Evolutionary conservation across 192 early-diverging fungal species (phyloP), one percentile per base, ranked within the genome.

Genomic region (Backusella mclennaniae): DNA sequence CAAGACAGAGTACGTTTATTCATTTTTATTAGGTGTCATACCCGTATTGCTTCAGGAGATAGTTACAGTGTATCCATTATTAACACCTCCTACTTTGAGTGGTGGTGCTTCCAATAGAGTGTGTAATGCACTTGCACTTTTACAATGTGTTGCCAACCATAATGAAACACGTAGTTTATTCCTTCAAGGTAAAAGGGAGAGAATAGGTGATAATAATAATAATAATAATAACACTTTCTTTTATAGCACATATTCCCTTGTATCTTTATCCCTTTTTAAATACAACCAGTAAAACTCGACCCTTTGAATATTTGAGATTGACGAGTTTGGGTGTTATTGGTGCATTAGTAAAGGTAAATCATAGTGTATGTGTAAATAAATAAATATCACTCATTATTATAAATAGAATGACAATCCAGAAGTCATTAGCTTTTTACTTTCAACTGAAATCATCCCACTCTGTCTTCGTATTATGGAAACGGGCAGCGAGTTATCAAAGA

Each of bases 401-500:
- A 49, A 6, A 23, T 52, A 69, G 91, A 96, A 97, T 75, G 97
- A 99, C 85, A 97, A 93, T 83, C 91, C 94, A 46, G 97, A 99
- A 67, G 96, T 98, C 7, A 98, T 97, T 82, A 92, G 90, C 38
- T 99, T 98, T 78, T 87, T 99, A 73, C 87, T 99, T 4, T 94
- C 93, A 21, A 98, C 97, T 39, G 97, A 99, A 85, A 98, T 99
- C 75, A 93, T 99, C 75, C 97, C 97, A 1, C 90, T 99, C 21
- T 98, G 96, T 80, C 85, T 99, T n/a, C 92, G 97, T 75, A 99
- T 99, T 77, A 97, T 99, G 96, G 97, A 99, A 79, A 96, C 94
- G 73, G 97, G 97, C 41, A 93, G 90, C 77, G 97, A 99, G 79
- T 90, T 98, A 44, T 97, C 95, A 73, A 99, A 99, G 79, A 97